phyloP scores from a whole-genome alignment of 257 asterid species.

The Petunia axillaris region DNA sequence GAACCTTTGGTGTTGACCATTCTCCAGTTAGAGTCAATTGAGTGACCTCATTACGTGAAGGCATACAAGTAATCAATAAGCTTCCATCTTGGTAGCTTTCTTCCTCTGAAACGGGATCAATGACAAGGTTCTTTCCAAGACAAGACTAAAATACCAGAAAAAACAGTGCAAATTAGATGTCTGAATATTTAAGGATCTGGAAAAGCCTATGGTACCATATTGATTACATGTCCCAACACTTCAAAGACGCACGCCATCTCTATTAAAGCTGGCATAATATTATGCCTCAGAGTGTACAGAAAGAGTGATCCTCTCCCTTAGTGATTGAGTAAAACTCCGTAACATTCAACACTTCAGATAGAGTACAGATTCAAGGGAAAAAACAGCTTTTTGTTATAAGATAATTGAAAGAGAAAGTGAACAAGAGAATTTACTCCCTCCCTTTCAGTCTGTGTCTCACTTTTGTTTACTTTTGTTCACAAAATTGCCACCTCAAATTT shows the following conservation, averaged over 20 bases:
- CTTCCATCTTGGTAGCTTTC: slow-evolving; percentile 82
- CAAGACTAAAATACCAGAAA: slow-evolving; percentile 52
- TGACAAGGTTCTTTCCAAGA: slow-evolving; percentile 73
- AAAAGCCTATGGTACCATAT: neutral
- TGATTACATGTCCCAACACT: neutral
- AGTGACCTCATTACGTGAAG: slow-evolving; percentile 86
- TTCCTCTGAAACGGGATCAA: slow-evolving; percentile 86
- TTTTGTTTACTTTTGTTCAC: too few species aligned
- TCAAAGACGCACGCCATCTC: neutral
- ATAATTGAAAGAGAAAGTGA: too few species aligned
- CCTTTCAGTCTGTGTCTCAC: too few species aligned
- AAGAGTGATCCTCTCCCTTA: too few species aligned
- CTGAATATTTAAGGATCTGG: slow-evolving; percentile 3
- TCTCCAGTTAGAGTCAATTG: slow-evolving; percentile 89
- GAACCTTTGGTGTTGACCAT: slow-evolving; percentile 80
- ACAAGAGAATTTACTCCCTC: too few species aligned
- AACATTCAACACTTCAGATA: too few species aligned
- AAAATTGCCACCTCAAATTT: too few species aligned
- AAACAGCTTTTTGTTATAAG: too few species aligned
- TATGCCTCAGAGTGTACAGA: neutral
- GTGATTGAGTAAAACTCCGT: too few species aligned
- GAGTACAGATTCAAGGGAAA: too few species aligned
- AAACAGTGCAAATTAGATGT: neutral
- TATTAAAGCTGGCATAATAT: neutral
- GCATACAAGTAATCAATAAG: slow-evolving; percentile 80